Evolutionary conservation across 2,329 filamentous ascomycete genomes (phyloP).

Genomic region (Zasmidium angulare): DNA sequence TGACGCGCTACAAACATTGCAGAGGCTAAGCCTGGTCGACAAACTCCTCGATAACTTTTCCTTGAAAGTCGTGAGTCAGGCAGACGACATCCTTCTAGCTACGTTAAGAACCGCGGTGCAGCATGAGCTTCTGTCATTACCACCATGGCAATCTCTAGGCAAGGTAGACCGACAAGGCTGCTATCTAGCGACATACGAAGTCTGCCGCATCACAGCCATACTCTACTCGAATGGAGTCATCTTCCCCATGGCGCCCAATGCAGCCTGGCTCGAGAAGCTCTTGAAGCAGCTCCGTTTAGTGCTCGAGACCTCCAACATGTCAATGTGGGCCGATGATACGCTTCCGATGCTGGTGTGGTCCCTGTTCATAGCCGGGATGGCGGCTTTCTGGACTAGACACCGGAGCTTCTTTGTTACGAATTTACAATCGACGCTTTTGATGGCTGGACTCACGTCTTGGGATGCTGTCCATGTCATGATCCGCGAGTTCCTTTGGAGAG

Average conservation of each 20-base stretch:
- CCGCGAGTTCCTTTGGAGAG: slow-evolving; percentile 13
- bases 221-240: slow-evolving; percentile 14
- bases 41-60: slow-evolving; percentile 15
- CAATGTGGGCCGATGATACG: neutral
- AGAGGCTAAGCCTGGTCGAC: slow-evolving; percentile 8
- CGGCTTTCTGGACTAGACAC: slow-evolving; percentile 13
- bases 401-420: slow-evolving; percentile 9
- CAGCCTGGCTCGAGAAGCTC: slow-evolving; percentile 13
- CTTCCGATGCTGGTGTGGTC: slow-evolving; percentile 11
- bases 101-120: slow-evolving; percentile 6
- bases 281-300: slow-evolving; percentile 5
- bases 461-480: neutral
- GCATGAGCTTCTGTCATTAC: slow-evolving; percentile 13
- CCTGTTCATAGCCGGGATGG: slow-evolving; percentile 9
- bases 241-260: slow-evolving; percentile 9
- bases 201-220: slow-evolving; percentile 6
- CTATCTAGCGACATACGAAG: neutral
- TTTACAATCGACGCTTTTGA: neutral
- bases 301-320: neutral
- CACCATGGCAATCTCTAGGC: neutral
- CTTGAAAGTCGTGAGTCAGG: neutral
- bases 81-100: slow-evolving; percentile 8
- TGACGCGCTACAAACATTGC: neutral
- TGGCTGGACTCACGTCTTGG: neutral
- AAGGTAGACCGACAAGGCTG: neutral